These are phyloP conservation scores for Cutaneotrichosporon cavernicola DNA, from an alignment of 1,284 basidiomycete species.

Conservation along the genomic window DNA sequence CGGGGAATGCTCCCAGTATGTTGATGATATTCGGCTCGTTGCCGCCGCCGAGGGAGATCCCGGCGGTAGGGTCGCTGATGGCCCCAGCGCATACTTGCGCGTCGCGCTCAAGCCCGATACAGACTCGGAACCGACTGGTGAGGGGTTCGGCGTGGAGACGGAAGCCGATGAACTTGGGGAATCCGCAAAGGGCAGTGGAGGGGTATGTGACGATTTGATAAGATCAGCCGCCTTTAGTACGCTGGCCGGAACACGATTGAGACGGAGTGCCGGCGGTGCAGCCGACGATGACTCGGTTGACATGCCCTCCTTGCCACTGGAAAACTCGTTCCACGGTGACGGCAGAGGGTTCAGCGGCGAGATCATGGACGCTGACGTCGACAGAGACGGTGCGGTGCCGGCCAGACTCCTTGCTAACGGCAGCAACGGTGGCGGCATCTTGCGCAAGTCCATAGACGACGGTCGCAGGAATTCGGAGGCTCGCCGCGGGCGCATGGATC, in stretches of 20 bases:
- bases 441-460: constrained; percentile 33
- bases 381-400: constrained; percentile 30
- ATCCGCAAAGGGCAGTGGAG: constrained; percentile 17
- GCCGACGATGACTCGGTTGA: constrained; percentile 29
- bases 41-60: constrained; percentile 7
- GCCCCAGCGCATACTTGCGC: constrained; percentile 13
- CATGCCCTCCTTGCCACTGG: constrained; percentile 24
- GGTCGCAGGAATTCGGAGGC: constrained; percentile 47
- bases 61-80: constrained; percentile 15
- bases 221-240: constrained; percentile 58
- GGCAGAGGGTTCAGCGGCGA: constrained; percentile 53
- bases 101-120: background rate
- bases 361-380: constrained; percentile 49
- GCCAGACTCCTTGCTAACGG: constrained; percentile 11
- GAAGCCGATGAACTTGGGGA: constrained; percentile 26
- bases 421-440: constrained; percentile 30
- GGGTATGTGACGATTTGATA: constrained; percentile 37
- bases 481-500: constrained; percentile 32
- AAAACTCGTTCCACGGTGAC: constrained; percentile 46
- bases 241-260: constrained; percentile 58
- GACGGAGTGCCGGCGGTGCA: constrained; percentile 52
- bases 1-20: background rate
- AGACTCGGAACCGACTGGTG: constrained; percentile 25
- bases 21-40: background rate
- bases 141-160: constrained; percentile 38